Conservation (phyloP, 1,284 basidiomycete species). For the Cutaneotrichosporon sp. region DNA sequence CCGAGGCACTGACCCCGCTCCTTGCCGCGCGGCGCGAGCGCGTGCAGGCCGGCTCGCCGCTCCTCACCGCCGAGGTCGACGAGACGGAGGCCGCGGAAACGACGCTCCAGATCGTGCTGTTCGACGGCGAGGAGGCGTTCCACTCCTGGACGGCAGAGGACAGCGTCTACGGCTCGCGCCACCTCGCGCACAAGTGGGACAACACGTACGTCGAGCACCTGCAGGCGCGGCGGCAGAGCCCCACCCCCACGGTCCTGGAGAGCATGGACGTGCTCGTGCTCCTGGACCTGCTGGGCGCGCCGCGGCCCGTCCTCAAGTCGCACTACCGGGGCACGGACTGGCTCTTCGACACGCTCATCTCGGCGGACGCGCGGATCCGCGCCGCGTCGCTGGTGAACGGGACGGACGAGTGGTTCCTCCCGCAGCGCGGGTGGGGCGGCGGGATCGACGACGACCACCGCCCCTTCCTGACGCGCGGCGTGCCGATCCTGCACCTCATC, state of each 20-base stretch:
- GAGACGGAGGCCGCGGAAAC: conserved; percentile 76
- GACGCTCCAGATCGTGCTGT: conserved; percentile 92
- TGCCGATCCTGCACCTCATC: conserved; percentile 89
- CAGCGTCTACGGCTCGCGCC: conserved; percentile 90
- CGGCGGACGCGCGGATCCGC: conserved; percentile 65
- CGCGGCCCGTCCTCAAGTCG: conserved; percentile 68
- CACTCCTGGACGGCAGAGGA: conserved; percentile 84
- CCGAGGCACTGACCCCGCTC: conserved; percentile 72
- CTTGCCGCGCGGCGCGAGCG: conserved; percentile 64
- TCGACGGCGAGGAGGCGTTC: conserved; percentile 98
- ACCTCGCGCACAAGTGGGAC: conserved; percentile 82
- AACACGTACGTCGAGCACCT: conserved; percentile 61
- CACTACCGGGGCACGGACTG: conserved; percentile 88
- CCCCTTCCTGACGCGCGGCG: conserved; percentile 82
- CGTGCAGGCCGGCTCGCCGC: conserved; percentile 55
- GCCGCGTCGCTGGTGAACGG: conserved; percentile 35
- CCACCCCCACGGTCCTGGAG: conserved; percentile 65
- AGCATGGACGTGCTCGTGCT: conserved; percentile 86
- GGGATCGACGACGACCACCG: conserved; percentile 89
- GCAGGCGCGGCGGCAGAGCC: conserved; percentile 62
- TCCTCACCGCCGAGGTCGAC: conserved; percentile 54
- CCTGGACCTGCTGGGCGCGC: conserved; percentile 81
- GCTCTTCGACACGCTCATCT: conserved; percentile 75
- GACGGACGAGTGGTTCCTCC: conserved; percentile 46
- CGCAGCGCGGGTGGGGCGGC: conserved; percentile 56